Percentiles rank a stretch among this genome's conserved stretches.
These are phyloP conservation scores for Phialophora chinensis DNA, from an alignment of 2,329 filamentous ascomycete species.

Conservation along the genomic window DNA sequence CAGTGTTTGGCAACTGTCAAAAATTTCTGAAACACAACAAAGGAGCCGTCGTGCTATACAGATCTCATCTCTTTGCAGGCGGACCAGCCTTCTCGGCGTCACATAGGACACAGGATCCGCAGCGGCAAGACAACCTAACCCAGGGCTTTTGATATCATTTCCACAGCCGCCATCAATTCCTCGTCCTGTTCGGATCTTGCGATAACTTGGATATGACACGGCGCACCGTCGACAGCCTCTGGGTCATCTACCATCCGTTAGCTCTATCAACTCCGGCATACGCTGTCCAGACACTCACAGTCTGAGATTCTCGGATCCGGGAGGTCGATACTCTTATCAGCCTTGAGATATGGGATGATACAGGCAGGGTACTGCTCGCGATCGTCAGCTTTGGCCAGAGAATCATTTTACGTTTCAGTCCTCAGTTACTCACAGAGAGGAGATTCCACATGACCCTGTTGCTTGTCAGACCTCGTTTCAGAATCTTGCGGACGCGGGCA, in stretches of 20 bases:
- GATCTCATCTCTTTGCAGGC: background rate
- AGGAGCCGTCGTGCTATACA: background rate
- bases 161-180: constrained; percentile 42
- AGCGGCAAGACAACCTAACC: constrained; percentile 5
- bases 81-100: background rate
- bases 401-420: background rate
- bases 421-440: constrained; percentile 52
- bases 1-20: background rate
- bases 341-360: constrained; percentile 54
- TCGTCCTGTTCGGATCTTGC: constrained; percentile 42
- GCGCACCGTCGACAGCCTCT: constrained; percentile 40
- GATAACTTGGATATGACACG: constrained; percentile 41
- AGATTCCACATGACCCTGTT: constrained; percentile 63
- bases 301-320: constrained; percentile 25
- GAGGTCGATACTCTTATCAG: constrained; percentile 51
- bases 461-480: background rate
- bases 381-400: constrained; percentile 9
- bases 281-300: constrained; percentile 38
- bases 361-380: constrained; percentile 56
- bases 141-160: constrained; percentile 39
- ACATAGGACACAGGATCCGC: background rate
- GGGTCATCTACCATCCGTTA: constrained; percentile 44
- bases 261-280: constrained; percentile 42
- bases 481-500: background rate
- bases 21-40: background rate